Conservation (phyloP, 352 stramenopile species). For the Saprolegnia diclina region DNA sequence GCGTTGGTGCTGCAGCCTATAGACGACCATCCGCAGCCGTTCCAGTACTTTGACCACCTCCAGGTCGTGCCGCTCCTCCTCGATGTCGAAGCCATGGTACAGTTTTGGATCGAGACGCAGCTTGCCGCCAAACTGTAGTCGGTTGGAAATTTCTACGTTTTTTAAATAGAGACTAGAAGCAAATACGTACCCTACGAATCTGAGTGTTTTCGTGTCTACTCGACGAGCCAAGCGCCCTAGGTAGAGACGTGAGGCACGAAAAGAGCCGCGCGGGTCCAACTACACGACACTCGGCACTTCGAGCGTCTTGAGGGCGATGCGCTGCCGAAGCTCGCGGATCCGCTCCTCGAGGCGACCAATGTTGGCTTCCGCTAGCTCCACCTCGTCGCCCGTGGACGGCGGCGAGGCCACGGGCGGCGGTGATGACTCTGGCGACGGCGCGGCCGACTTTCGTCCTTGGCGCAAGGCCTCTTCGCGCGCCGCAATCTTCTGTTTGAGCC, state of each 20-base stretch:
- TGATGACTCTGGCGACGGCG: background rate
- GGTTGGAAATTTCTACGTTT: slow-evolving; percentile 60
- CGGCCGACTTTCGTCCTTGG: background rate
- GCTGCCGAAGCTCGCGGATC: slow-evolving; percentile 28
- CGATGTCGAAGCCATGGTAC: slow-evolving; percentile 60
- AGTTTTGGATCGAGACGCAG: slow-evolving; percentile 66
- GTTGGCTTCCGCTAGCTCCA: slow-evolving; percentile 27
- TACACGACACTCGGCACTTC: slow-evolving; percentile 5
- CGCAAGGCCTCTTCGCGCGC: slow-evolving; percentile 38
- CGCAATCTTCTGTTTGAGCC: slow-evolving; percentile 52
- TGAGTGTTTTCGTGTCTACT: too few species aligned
- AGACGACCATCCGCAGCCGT: slow-evolving; percentile 46
- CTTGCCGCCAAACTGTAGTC: slow-evolving; percentile 45
- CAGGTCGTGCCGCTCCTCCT: slow-evolving; percentile 53
- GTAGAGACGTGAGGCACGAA: too few species aligned
- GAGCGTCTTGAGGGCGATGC: slow-evolving; percentile 14
- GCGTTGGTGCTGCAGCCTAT: slow-evolving; percentile 52
- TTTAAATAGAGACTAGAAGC: slow-evolving; percentile 29
- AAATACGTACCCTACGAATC: background rate
- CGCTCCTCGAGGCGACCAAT: slow-evolving; percentile 30
- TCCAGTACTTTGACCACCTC: slow-evolving; percentile 54
- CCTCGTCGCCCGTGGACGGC: slow-evolving; percentile 13
- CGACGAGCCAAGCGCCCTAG: too few species aligned
- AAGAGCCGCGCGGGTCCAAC: too few species aligned
- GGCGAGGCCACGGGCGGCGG: slow-evolving; percentile 6